Evolutionary conservation across 1,139 yeast genomes (phyloP), one percentile per base, ranked within the genome.

Genomic region (Citeromyces hawaiiensis): DNA sequence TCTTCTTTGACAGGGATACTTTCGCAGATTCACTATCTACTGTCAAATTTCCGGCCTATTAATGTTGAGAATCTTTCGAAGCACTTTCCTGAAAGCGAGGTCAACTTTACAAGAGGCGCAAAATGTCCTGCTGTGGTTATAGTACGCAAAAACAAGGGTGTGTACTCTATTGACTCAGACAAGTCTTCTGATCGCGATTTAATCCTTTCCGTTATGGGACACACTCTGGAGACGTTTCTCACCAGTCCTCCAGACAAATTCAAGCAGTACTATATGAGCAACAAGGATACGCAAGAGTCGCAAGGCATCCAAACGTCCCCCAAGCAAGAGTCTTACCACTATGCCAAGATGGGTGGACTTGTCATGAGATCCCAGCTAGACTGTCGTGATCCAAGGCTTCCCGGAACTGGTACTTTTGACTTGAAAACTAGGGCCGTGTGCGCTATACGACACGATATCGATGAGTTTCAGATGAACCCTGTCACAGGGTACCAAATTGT

Each of bases 341-440:
- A 85, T 57, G 76, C 94, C 4, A 60, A 65, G 30, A 63, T 73
- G 44, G 88, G 80, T 1, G 67, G 70, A 35, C 83, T 91, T 47
- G 55, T 91, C 21, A 70, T 91, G 75, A 66, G 98, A 47, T 88
- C 97, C 0, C 98, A 91, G 56, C 66, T 91, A 44, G 98, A 91
- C 58, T 87, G 96, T 47, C 66, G 68, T 45, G 91, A 86, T 55
- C 61, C 67, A 0, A 60, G 85, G 29, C 63, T 91, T 19, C 96
- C 97, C 0, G 95, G 95, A 0, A 79, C 82, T 10, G 97, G 97
- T 0, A 78, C 87, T 1, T 91, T 91, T 64, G 98, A 91, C 59
- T 64, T 91, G 43, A 91, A 91, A 51, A 83, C 96, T 0, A 64
- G 98, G 45, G 97, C 97, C 0, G 94, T 82, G 0, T 76, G 86